Evolutionary conservation across 352 stramenopile genomes (phyloP).

Genomic region (Globisporangium splendens): DNA sequence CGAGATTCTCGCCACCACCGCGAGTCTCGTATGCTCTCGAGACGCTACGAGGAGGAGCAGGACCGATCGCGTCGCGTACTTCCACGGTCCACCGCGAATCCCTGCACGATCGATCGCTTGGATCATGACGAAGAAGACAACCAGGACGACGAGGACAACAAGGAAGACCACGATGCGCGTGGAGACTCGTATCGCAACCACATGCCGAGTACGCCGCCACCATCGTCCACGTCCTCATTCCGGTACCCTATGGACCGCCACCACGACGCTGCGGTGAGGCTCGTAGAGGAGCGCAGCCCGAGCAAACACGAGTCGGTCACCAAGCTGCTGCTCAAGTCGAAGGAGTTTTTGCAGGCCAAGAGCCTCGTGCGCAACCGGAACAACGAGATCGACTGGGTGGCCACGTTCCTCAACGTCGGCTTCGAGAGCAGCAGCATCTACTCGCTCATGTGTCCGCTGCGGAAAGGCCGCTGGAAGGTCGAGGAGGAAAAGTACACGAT

Average conservation of each 20-base stretch:
- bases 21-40: too few species aligned
- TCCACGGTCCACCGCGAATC: too few species aligned
- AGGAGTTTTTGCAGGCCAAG: conserved; percentile 58
- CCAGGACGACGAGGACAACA: too few species aligned
- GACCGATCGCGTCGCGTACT: too few species aligned
- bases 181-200: too few species aligned
- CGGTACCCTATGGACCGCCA: conserved; percentile 1
- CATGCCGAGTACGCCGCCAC: too few species aligned
- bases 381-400: conserved; percentile 79
- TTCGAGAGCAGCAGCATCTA: conserved; percentile 76
- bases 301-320: conserved; percentile 41
- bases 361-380: conserved; percentile 64
- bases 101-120: too few species aligned
- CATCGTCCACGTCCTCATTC: too few species aligned
- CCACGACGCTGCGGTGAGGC: conserved; percentile 7
- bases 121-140: too few species aligned
- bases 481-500: conserved; percentile 77
- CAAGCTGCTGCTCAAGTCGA: conserved; percentile 58
- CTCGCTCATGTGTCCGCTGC: conserved; percentile 66
- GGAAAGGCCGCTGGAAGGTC: conserved; percentile 69
- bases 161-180: neutral
- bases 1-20: too few species aligned
- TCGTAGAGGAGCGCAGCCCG: conserved; percentile 19
- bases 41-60: too few species aligned
- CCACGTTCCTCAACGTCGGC: conserved; percentile 67